Conservation (phyloP, 257 asterid genomes). For the Oldenlandia corymbosa region DNA sequence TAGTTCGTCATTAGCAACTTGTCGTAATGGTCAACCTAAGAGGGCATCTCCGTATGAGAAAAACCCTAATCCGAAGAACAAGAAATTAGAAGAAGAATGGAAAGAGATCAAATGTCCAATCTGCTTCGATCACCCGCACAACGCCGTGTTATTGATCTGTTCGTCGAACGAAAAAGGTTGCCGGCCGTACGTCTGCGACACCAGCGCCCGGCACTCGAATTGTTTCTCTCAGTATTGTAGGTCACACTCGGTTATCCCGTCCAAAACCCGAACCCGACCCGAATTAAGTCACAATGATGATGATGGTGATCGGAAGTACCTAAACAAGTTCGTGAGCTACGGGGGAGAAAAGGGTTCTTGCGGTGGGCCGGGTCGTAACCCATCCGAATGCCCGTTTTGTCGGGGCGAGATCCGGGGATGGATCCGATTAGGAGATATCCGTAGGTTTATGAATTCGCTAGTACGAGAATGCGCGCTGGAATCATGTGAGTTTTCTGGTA, state of each 20-base stretch:
- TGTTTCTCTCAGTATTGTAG: constrained; percentile 15
- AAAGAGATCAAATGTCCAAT: constrained; percentile 67
- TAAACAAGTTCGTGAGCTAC: neutral
- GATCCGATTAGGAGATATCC: constrained; percentile 36
- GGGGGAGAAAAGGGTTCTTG: constrained; percentile 13
- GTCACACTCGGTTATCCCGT: constrained; percentile 24
- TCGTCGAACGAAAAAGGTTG: constrained; percentile 27
- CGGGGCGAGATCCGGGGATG: constrained; percentile 52
- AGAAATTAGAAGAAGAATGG: constrained; percentile 20
- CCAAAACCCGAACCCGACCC: too few species aligned
- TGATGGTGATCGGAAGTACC: too few species aligned
- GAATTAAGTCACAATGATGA: too few species aligned
- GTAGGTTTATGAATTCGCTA: constrained; percentile 47
- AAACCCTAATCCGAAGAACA: too few species aligned
- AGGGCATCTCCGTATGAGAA: neutral
- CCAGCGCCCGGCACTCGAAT: constrained; percentile 54
- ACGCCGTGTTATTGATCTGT: constrained; percentile 25
- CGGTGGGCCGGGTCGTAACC: neutral
- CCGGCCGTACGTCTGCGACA: constrained; percentile 69
- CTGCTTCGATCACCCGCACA: constrained; percentile 40
- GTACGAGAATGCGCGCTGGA: constrained; percentile 54
- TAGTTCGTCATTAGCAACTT: too few species aligned
- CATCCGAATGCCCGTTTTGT: constrained; percentile 59
- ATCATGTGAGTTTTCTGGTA: constrained; percentile 51
- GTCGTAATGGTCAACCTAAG: too few species aligned